phyloP scores from a whole-genome alignment of 495 filamentous ascomycete genomes.

The Penicillium pulvis region DNA sequence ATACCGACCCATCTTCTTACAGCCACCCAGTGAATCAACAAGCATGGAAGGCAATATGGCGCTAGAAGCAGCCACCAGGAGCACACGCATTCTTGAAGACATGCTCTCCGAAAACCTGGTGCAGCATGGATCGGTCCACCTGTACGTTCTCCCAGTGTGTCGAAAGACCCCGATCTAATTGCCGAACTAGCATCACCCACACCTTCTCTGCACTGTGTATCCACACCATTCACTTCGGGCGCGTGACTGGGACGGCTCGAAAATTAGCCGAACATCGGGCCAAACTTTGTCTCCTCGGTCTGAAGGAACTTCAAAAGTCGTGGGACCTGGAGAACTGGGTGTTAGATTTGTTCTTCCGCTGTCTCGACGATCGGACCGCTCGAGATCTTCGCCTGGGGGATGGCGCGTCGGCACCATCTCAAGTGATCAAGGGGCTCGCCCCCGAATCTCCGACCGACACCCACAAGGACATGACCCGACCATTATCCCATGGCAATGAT shows the following conservation, averaged over 20 bases:
- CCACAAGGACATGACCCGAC: neutral
- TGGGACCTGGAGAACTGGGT: conserved; percentile 54
- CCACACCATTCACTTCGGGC: conserved; percentile 47
- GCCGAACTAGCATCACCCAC: conserved; percentile 43
- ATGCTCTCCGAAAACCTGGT: conserved; percentile 49
- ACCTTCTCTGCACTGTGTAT: conserved; percentile 51
- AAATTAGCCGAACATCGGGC: conserved; percentile 51
- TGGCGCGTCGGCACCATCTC: conserved; percentile 4
- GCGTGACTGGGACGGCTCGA: conserved; percentile 37
- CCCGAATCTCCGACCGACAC: conserved; percentile 2
- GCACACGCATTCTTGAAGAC: conserved; percentile 48
- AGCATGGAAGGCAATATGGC: conserved; percentile 37
- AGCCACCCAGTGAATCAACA: conserved; percentile 26
- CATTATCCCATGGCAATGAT: neutral
- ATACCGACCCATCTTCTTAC: conserved; percentile 39
- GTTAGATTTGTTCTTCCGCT: conserved; percentile 48
- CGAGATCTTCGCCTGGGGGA: conserved; percentile 36
- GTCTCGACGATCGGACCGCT: conserved; percentile 47
- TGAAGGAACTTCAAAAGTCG: conserved; percentile 50
- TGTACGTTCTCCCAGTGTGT: conserved; percentile 26
- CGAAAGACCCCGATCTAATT: neutral
- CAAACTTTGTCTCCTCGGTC: conserved; percentile 45
- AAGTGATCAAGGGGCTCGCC: neutral
- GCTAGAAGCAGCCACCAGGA: conserved; percentile 45
- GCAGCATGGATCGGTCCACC: conserved; percentile 46